These are phyloP conservation scores for Artemisia argyi DNA, from an alignment of 129 eudicot genomes.

Conservation along the genomic window DNA sequence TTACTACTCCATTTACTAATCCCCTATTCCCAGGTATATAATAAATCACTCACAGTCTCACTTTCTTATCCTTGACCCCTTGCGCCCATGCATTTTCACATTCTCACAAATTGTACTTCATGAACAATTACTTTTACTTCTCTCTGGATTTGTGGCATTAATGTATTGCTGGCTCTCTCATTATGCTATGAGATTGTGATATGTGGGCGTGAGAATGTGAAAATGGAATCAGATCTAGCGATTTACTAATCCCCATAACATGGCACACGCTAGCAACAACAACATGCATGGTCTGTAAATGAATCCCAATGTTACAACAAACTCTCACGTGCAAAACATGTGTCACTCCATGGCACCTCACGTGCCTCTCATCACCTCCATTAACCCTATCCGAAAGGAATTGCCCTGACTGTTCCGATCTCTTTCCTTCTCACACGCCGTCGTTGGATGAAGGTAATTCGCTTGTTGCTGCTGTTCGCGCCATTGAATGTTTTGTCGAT, in stretches of 20 bases:
- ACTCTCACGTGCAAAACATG: conserved; percentile 69
- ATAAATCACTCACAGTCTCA: too few relatives aligned
- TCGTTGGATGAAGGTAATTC: neutral
- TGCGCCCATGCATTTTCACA: too few relatives aligned
- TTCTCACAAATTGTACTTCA: too few relatives aligned
- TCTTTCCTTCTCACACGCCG: conserved; percentile 28
- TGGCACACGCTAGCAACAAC: conserved; percentile 44
- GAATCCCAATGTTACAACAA: conserved; percentile 48
- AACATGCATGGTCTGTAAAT: conserved; percentile 82
- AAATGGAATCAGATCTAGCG: too few relatives aligned
- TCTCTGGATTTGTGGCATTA: too few relatives aligned
- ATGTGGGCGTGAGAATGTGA: too few relatives aligned
- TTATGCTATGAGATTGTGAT: too few relatives aligned
- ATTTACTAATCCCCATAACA: neutral
- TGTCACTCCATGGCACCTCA: neutral
- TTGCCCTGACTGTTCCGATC: conserved; percentile 78
- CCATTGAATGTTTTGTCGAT: conserved; percentile 56
- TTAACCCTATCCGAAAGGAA: conserved; percentile 61
- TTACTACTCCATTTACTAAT: too few relatives aligned
- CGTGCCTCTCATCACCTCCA: conserved; percentile 54
- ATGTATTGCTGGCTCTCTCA: too few relatives aligned
- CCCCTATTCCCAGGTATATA: too few relatives aligned
- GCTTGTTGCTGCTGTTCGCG: conserved; percentile 55
- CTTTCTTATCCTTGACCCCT: too few relatives aligned
- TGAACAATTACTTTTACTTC: too few relatives aligned